Evolutionary conservation across 208 protist genomes (phyloP), one percentile per base, ranked within the genome.

Genomic region (Blastocrithidia nonstop): DNA sequence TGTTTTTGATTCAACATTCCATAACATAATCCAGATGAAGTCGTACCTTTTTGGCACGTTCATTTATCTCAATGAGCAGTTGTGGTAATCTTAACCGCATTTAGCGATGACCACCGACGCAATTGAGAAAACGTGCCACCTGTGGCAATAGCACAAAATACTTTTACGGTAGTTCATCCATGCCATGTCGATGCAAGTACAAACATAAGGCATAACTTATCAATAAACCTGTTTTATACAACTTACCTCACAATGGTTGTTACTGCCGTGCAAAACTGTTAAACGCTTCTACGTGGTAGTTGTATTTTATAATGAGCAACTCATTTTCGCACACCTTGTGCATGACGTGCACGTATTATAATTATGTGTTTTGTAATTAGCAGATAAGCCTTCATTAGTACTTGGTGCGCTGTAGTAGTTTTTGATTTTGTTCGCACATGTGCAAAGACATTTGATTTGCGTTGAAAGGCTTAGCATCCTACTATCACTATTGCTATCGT

Each of bases 91-190:
- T 71, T 24, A 47, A 44, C 2, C 70, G 62, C 57, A 89, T 56
- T 64, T 89, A 74, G 1, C 70, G 68, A 44, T 89, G 75, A 15
- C 80, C 80, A 6, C 74, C 75, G n/a, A 57, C 44, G 54, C 74
- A 89, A 1, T 66, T 61, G 2, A 72, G 39, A 39, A 89, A 76
- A n/a, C 61, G 25, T 8, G 74, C 63, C 5, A 84, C 69, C 3
- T 71, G 64, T 20, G 70, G 59, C 15, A 84, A 64, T 21, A 89
- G 69, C 0, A 57, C 49, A 26, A 80, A 54, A 21, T 80, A 71
- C 9, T 59, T 40, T 35, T 61, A 54, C 0, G 80, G 66, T 4
- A 83, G 46, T 16, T 61, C 50, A 43, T 83, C 59, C 19, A 70
- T 61, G 8, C 64, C 61, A 4, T 69, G 64, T 49, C 59, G 51